phyloP scores from a whole-genome alignment of 2,329 filamentous ascomycete genomes.

The Colletotrichum phormii region DNA sequence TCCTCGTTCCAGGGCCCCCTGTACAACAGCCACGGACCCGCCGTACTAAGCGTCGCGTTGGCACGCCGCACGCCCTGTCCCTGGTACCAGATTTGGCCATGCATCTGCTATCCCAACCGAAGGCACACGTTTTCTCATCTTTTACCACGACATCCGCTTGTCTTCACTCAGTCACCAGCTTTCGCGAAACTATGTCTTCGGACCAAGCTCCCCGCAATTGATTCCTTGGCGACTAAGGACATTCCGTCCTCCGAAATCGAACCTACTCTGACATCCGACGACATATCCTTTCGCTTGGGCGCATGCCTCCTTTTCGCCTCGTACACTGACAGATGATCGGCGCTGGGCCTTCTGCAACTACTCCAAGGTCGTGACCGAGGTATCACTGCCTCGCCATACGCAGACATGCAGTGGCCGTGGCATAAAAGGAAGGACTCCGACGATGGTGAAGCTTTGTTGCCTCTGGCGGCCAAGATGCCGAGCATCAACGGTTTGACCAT shows the following conservation, averaged over 20 bases:
- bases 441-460: slow-evolving; percentile 47
- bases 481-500: slow-evolving; percentile 45
- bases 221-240: slow-evolving; percentile 27
- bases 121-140: slow-evolving; percentile 36
- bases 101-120: slow-evolving; percentile 31
- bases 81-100: slow-evolving; percentile 28
- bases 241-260: slow-evolving; percentile 14
- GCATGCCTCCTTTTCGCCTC: slow-evolving; percentile 33
- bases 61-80: slow-evolving; percentile 12
- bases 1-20: slow-evolving; percentile 23
- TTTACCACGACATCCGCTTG: slow-evolving; percentile 21
- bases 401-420: slow-evolving; percentile 52
- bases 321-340: slow-evolving; percentile 33
- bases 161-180: slow-evolving; percentile 11
- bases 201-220: slow-evolving; percentile 24
- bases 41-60: slow-evolving; percentile 22
- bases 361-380: slow-evolving; percentile 34
- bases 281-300: slow-evolving; percentile 22
- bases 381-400: slow-evolving; percentile 21
- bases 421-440: slow-evolving; percentile 47
- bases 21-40: slow-evolving; percentile 30
- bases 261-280: slow-evolving; percentile 11
- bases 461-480: slow-evolving; percentile 45
- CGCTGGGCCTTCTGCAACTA: slow-evolving; percentile 13
- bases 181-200: slow-evolving; percentile 32